These are phyloP conservation scores for Trametes sp. DNA, from an alignment of 1,284 basidiomycete species.

Conservation along the genomic window DNA sequence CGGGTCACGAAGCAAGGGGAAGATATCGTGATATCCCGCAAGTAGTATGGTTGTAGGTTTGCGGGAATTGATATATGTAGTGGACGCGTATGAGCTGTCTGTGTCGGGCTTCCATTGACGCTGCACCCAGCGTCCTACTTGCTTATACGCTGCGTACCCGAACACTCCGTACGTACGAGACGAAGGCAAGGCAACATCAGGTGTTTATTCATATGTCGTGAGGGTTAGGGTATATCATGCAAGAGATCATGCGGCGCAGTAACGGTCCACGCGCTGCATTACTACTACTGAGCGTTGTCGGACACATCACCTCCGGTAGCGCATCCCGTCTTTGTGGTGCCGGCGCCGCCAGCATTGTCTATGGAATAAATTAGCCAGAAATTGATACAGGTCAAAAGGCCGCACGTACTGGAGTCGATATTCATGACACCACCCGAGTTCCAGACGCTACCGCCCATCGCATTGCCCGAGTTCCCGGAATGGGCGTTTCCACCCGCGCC, in stretches of 20 bases:
- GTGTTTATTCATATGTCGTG: background rate
- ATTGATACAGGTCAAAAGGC: too few relatives aligned
- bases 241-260: background rate
- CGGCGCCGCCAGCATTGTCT: conserved; percentile 44
- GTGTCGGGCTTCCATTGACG: too few relatives aligned
- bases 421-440: conserved; percentile 42
- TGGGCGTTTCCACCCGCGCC: conserved; percentile 42
- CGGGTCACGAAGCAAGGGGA: background rate
- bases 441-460: conserved; percentile 39
- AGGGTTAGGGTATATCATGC: background rate
- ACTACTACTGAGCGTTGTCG: background rate
- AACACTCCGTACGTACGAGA: too few relatives aligned
- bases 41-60: background rate
- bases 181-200: too few relatives aligned
- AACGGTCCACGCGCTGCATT: background rate
- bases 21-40: background rate
- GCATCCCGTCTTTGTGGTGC: conserved; percentile 37
- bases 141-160: too few relatives aligned
- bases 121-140: too few relatives aligned
- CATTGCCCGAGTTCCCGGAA: conserved; percentile 40
- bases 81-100: too few relatives aligned
- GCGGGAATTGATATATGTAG: too few relatives aligned
- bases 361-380: too few relatives aligned
- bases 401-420: conserved; percentile 41
- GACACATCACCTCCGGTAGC: conserved; percentile 34